Conservation (phyloP, 371 early-diverging fungal genomes). For the Mucor mucedo region DNA sequence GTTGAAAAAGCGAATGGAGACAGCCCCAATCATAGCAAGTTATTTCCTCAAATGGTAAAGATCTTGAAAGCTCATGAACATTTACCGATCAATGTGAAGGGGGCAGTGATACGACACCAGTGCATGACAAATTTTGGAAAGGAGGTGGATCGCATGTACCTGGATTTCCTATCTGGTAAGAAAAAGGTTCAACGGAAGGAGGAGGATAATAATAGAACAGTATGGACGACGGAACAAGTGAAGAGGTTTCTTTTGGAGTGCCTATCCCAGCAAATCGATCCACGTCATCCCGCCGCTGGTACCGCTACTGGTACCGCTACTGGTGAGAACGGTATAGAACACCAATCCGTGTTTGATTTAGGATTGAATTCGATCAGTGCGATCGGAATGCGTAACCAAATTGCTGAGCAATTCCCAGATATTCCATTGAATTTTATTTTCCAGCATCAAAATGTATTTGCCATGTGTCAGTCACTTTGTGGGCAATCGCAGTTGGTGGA, state of each 20-base stretch:
- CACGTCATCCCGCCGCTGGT: neutral
- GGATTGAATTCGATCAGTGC: conserved; percentile 27
- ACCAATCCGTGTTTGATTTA: conserved; percentile 24
- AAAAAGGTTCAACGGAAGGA: neutral
- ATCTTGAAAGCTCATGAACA: conserved; percentile 33
- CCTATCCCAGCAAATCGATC: too few species aligned
- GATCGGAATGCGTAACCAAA: conserved; percentile 25
- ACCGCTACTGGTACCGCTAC: too few species aligned
- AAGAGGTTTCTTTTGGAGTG: neutral
- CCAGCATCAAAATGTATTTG: conserved; percentile 26
- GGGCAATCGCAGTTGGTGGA: neutral
- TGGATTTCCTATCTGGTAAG: conserved; percentile 11
- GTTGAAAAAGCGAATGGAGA: conserved; percentile 36
- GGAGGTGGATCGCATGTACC: conserved; percentile 31
- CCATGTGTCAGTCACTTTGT: conserved; percentile 13
- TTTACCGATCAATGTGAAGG: conserved; percentile 41
- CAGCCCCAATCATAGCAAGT: conserved; percentile 37
- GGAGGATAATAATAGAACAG: too few species aligned
- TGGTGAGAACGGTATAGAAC: neutral
- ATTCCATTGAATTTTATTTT: conserved; percentile 41
- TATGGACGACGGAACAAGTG: neutral
- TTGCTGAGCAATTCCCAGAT: conserved; percentile 36
- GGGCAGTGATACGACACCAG: conserved; percentile 25
- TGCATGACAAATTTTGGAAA: conserved; percentile 11
- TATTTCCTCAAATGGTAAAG: conserved; percentile 47